These are phyloP conservation scores for Oryza officinalis DNA, from an alignment of 176 grass and related monocot genomes.

Conservation along the genomic window DNA sequence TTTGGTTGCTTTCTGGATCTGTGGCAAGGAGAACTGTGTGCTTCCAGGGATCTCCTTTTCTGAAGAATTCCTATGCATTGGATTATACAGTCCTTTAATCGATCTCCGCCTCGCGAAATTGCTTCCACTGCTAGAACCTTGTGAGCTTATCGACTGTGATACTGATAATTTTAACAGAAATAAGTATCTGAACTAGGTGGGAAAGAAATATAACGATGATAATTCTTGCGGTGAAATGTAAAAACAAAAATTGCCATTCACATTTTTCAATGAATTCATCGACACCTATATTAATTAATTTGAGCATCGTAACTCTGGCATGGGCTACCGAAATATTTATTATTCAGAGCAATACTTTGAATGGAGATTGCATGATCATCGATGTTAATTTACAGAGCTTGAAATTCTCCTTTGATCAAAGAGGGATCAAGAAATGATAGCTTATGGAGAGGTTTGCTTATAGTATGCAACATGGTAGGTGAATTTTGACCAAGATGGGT, in stretches of 20 bases:
- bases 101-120: conserved; percentile 38
- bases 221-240: background rate
- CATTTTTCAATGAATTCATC: background rate
- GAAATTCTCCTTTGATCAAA: conserved; percentile 32
- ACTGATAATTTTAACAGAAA: conserved; percentile 39
- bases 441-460: conserved; percentile 1
- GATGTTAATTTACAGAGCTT: background rate
- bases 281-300: background rate
- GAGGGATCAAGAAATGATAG: conserved; percentile 18
- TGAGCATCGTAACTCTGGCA: background rate
- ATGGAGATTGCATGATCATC: background rate
- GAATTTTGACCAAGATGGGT: background rate
- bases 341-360: background rate
- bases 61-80: conserved; percentile 43
- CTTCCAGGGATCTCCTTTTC: conserved; percentile 47
- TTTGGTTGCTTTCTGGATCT: conserved; percentile 81
- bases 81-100: conserved; percentile 34
- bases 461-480: background rate
- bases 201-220: background rate
- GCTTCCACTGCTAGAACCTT: conserved; percentile 51
- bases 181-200: background rate
- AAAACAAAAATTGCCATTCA: background rate
- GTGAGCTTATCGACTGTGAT: conserved; percentile 41
- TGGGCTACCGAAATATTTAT: background rate
- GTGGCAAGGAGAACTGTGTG: conserved; percentile 63